Percentiles rank a stretch among this genome's conserved stretches.
These are phyloP conservation scores for Chaetomiaceae sp. DNA, from an alignment of 2,329 filamentous ascomycete species.

Conservation along the genomic window DNA sequence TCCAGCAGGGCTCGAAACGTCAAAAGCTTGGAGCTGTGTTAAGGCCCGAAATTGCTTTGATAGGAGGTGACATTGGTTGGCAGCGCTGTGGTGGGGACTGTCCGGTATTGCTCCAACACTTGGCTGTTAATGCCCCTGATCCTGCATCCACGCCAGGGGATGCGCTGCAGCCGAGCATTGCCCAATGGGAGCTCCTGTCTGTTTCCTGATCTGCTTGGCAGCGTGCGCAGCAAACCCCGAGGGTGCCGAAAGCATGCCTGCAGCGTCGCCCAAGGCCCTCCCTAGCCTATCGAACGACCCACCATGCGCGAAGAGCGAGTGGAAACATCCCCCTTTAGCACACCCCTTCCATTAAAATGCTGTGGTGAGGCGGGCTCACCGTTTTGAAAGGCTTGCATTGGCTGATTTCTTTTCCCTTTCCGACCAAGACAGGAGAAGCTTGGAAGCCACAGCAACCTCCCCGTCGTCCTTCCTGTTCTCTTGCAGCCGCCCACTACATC, in stretches of 20 bases:
- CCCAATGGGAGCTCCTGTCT: not conserved
- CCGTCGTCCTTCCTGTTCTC: slow-evolving; percentile 8
- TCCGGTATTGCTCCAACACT: not conserved
- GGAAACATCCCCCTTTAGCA: slow-evolving; percentile 15
- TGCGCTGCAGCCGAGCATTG: not conserved
- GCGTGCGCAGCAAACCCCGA: slow-evolving; percentile 8
- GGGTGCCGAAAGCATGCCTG: slow-evolving; percentile 12
- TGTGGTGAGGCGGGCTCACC: slow-evolving; percentile 17
- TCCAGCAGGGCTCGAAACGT: not conserved
- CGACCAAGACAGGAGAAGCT: slow-evolving; percentile 8
- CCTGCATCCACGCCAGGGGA: slow-evolving; percentile 13
- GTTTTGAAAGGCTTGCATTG: slow-evolving; percentile 21
- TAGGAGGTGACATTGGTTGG: not conserved
- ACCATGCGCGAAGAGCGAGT: slow-evolving; percentile 8
- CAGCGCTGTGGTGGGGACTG: not conserved
- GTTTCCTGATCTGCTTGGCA: not conserved
- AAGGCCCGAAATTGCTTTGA: slow-evolving; percentile 3
- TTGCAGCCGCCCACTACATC: slow-evolving; percentile 22
- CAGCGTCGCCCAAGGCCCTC: slow-evolving; percentile 1
- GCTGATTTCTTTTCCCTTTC: slow-evolving; percentile 12
- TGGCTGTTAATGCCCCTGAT: slow-evolving; percentile 6
- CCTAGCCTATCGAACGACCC: slow-evolving; percentile 8
- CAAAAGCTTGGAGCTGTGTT: slow-evolving; percentile 4
- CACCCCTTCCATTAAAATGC: slow-evolving; percentile 20
- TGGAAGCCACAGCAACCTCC: slow-evolving; percentile 15